Conservation (phyloP, 192 early-diverging fungal species). For the Coemansia sp. region DNA sequence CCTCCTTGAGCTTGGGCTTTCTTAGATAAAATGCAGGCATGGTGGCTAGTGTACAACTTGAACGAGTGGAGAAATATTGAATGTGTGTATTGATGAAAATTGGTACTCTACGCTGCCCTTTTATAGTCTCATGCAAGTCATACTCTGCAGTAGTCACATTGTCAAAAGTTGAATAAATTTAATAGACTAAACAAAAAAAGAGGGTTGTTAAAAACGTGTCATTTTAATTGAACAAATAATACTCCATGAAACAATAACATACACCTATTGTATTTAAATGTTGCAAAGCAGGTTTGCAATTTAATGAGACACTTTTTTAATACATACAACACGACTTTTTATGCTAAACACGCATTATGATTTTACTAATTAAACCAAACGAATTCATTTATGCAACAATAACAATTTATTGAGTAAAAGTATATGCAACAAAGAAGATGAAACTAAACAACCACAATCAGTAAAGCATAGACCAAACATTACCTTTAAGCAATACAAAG, state of each 20-base stretch:
- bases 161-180: not conserved
- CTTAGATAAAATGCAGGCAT: slow-evolving; percentile 20
- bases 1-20: slow-evolving; percentile 12
- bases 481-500: not conserved
- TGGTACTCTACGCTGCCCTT: not conserved
- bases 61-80: not conserved
- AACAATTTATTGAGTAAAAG: not conserved
- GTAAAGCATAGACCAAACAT: too few relatives aligned
- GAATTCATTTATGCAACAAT: not conserved
- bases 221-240: not conserved
- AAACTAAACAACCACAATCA: too few relatives aligned
- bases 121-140: not conserved
- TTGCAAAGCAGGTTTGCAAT: too few relatives aligned
- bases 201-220: not conserved
- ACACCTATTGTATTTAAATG: too few relatives aligned
- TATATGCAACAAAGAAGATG: not conserved
- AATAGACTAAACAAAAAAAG: slow-evolving; percentile 10
- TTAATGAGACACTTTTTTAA: too few relatives aligned
- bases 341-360: too few relatives aligned
- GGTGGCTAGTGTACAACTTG: not conserved
- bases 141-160: not conserved
- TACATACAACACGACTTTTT: too few relatives aligned
- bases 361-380: too few relatives aligned
- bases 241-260: too few relatives aligned
- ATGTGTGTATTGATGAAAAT: not conserved